Evolutionary conservation across 371 early-diverging fungal genomes (phyloP).

Genomic region (Mucor racemosus): DNA sequence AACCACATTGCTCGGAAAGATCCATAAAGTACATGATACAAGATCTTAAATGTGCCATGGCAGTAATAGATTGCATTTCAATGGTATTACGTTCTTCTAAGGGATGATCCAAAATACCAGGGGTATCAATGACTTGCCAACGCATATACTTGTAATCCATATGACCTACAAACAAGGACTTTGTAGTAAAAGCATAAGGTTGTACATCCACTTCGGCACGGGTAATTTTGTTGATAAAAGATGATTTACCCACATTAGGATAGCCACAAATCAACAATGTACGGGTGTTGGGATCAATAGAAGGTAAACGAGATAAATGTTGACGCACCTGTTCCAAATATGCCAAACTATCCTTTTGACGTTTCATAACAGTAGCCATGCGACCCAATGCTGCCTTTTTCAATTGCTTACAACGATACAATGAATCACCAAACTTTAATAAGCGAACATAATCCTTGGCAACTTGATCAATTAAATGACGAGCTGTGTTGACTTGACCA

Average conservation of each 20-base stretch:
- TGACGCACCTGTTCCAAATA: constrained; percentile 99
- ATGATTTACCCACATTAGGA: constrained; percentile 99
- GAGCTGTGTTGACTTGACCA: constrained; percentile 98
- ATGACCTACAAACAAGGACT: constrained; percentile 99
- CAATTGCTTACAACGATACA: constrained; percentile 99
- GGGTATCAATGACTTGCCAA: constrained; percentile 99
- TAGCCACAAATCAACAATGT: constrained; percentile 99
- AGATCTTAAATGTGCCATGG: constrained; percentile 98
- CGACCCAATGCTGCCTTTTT: constrained; percentile 97
- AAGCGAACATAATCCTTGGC: constrained; percentile 98
- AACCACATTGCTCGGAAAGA: constrained; percentile 99
- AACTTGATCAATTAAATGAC: constrained; percentile 94
- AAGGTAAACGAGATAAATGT: constrained; percentile 97
- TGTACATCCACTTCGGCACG: constrained; percentile 99
- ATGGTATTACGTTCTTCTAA: constrained; percentile 99
- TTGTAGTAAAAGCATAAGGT: constrained; percentile 99
- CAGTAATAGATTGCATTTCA: constrained; percentile 99
- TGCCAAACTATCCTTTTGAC: constrained; percentile 97
- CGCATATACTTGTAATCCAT: constrained; percentile 99
- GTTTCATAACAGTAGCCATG: constrained; percentile 99
- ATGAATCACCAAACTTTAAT: constrained; percentile 99
- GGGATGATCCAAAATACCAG: constrained; percentile 99
- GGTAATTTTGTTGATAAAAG: constrained; percentile 99
- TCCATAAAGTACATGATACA: constrained; percentile 99
- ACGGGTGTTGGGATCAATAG: constrained; percentile 99